Conservation (phyloP, 331 rosid species). For the Acacia pycnantha region DNA sequence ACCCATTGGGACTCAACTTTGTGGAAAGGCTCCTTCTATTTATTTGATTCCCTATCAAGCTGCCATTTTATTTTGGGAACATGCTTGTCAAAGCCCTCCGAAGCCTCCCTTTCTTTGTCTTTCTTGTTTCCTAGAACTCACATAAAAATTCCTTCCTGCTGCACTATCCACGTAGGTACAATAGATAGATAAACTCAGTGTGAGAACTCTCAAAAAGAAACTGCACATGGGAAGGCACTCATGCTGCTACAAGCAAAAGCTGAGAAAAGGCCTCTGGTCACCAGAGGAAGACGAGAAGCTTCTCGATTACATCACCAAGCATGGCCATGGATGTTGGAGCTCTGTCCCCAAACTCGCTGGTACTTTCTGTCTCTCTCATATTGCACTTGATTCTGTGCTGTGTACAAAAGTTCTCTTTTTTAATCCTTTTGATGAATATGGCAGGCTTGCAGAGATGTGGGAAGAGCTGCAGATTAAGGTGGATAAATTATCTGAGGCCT, state of each 20-base stretch:
- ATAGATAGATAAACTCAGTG: neutral
- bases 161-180: constrained; percentile 25
- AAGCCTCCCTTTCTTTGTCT: constrained; percentile 21
- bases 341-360: constrained; percentile 94
- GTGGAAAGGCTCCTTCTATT: constrained; percentile 44
- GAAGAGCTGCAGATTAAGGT: constrained; percentile 91
- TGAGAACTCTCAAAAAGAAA: neutral
- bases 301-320: constrained; percentile 74
- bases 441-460: constrained; percentile 93
- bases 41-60: constrained; percentile 58
- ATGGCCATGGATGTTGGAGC: constrained; percentile 99
- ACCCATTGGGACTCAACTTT: constrained; percentile 35
- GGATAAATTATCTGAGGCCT: constrained; percentile 95
- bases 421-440: neutral
- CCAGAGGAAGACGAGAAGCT: constrained; percentile 98
- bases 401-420: neutral
- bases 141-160: constrained; percentile 21
- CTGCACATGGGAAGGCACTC: constrained; percentile 92
- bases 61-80: constrained; percentile 59
- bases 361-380: constrained; percentile 15
- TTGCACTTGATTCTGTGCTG: neutral
- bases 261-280: constrained; percentile 95
- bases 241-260: constrained; percentile 94
- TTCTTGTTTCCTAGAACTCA: constrained; percentile 30
- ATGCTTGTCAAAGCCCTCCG: constrained; percentile 26